Conservation (phyloP, 257 asterid species). For the Solanum chmielewskii region DNA sequence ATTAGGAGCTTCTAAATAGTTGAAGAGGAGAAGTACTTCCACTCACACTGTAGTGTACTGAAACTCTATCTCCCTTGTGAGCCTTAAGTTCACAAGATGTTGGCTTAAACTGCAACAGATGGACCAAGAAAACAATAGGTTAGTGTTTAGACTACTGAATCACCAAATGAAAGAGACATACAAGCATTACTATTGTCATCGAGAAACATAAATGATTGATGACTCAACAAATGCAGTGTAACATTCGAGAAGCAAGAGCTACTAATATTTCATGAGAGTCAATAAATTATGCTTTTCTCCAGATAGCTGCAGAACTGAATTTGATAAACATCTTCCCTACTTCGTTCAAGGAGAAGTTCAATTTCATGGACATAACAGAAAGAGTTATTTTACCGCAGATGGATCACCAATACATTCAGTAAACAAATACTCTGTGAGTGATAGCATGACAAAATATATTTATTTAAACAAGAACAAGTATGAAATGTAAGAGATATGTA, state of each 20-base stretch:
- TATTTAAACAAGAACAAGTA: neutral
- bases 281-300: neutral
- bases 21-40: neutral
- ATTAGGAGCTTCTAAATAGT: neutral
- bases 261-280: neutral
- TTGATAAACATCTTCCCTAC: neutral
- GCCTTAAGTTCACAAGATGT: slow-evolving; percentile 68
- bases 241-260: neutral
- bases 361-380: neutral
- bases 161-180: neutral
- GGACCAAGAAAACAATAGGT: slow-evolving; percentile 1
- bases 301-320: neutral
- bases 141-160: neutral
- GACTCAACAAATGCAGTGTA: neutral
- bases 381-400: neutral
- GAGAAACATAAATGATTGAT: neutral
- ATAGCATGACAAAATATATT: neutral
- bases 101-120: slow-evolving; percentile 72
- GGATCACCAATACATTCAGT: neutral
- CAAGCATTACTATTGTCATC: neutral
- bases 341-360: neutral
- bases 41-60: slow-evolving; percentile 94
- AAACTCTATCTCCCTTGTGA: slow-evolving; percentile 78
- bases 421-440: neutral
- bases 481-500: neutral